Evolutionary conservation across 441 rosid genomes (phyloP).

Genomic region (Macaranga tanarius): DNA sequence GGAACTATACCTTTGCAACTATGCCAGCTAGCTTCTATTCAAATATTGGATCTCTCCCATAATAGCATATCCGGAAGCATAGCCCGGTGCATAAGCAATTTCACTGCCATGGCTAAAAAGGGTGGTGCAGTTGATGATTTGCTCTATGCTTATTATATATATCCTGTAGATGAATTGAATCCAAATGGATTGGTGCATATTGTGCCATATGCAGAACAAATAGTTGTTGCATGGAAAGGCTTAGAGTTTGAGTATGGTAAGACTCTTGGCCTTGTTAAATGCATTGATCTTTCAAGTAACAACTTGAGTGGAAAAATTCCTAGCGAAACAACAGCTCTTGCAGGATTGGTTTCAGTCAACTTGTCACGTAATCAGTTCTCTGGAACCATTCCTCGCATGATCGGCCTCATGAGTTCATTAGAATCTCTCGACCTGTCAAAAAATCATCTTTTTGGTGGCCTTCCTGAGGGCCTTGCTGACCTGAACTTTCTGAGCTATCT

Average conservation of each 20-base stretch:
- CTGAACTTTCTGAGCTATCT: background rate
- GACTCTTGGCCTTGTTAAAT: constrained; percentile 7
- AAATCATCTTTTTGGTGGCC: constrained; percentile 1
- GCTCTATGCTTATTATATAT: background rate
- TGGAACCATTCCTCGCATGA: constrained; percentile 14
- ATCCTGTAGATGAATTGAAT: background rate
- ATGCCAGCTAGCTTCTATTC: constrained; percentile 12
- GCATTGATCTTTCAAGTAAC: constrained; percentile 22
- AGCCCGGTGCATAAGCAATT: constrained; percentile 1
- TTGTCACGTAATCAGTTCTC: constrained; percentile 18
- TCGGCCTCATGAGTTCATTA: background rate
- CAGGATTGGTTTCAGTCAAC: constrained; percentile 9
- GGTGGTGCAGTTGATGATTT: background rate
- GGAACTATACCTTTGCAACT: constrained; percentile 21
- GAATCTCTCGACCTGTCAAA: constrained; percentile 15
- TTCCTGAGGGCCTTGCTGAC: background rate
- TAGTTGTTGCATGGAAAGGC: constrained; percentile 3
- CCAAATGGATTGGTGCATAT: background rate
- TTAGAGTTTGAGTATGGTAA: background rate
- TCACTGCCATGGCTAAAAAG: constrained; percentile 13
- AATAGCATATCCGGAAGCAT: constrained; percentile 16
- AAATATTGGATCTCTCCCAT: constrained; percentile 24
- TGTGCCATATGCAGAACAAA: background rate
- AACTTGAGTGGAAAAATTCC: constrained; percentile 19
- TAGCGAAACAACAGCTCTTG: background rate